phyloP scores from a whole-genome alignment of 345 rosid species.

The Bruguiera sexangula region DNA sequence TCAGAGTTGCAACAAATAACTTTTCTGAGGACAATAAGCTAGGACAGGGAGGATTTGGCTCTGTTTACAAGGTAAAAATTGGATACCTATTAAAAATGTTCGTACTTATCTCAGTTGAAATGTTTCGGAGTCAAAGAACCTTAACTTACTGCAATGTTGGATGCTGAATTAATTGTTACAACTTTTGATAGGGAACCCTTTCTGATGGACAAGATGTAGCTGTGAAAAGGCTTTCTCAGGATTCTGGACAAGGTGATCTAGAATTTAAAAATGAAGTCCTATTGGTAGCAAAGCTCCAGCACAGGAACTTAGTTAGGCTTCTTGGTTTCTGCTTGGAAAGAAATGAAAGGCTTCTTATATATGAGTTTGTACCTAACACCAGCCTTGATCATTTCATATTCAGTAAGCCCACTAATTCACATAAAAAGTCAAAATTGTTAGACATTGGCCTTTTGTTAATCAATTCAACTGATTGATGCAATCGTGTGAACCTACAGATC shows the following conservation, averaged over 20 bases:
- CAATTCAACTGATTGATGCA: too few species aligned
- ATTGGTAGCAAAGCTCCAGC: constrained; percentile 15
- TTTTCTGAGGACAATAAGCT: too few species aligned
- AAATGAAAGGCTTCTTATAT: neutral
- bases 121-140: too few species aligned
- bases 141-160: too few species aligned
- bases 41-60: too few species aligned
- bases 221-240: constrained; percentile 14
- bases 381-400: constrained; percentile 12
- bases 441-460: too few species aligned
- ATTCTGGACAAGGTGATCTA: constrained; percentile 14
- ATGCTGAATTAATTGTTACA: neutral
- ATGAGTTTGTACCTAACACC: constrained; percentile 11
- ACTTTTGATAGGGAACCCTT: constrained; percentile 4
- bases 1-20: too few species aligned
- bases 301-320: constrained; percentile 11
- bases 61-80: too few species aligned
- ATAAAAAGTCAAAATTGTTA: too few species aligned
- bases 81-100: too few species aligned
- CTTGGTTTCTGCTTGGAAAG: constrained; percentile 13
- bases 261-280: constrained; percentile 16
- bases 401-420: neutral
- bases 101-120: too few species aligned
- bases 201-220: constrained; percentile 5
- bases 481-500: neutral